Percentiles rank a stretch among this genome's conserved stretches.
Evolutionary conservation across 495 filamentous ascomycete genomes (phyloP).

Genomic region (Elaphomyces granulatus): DNA sequence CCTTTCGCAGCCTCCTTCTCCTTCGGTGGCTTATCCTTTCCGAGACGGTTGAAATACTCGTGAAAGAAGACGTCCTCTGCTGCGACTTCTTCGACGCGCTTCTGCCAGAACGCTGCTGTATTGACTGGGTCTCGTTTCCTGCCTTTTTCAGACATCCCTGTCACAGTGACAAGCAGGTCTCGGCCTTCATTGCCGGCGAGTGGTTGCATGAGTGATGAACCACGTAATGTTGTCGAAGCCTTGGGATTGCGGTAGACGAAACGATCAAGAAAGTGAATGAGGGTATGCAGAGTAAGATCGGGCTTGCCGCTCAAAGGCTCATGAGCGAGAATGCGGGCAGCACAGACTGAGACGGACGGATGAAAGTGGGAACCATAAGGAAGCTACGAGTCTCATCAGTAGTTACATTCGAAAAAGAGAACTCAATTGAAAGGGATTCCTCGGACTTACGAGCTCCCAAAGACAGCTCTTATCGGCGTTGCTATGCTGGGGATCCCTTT

Average conservation of each 20-base stretch:
- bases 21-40: constrained; percentile 44
- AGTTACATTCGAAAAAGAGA: constrained; percentile 2
- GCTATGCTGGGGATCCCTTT: constrained; percentile 79
- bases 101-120: constrained; percentile 80
- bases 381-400: constrained; percentile 28
- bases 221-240: constrained; percentile 44
- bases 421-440: not conserved
- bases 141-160: constrained; percentile 30
- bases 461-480: constrained; percentile 82
- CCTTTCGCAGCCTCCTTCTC: constrained; percentile 37
- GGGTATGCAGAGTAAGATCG: constrained; percentile 70
- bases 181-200: constrained; percentile 50
- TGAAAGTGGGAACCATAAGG: constrained; percentile 79
- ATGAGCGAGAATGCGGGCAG: constrained; percentile 48
- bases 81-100: constrained; percentile 69
- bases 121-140: constrained; percentile 48
- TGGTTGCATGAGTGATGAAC: constrained; percentile 91
- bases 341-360: constrained; percentile 85
- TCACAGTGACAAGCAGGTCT: constrained; percentile 49
- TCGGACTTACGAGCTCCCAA: constrained; percentile 66
- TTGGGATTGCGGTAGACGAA: constrained; percentile 92
- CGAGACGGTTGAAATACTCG: constrained; percentile 74
- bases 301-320: constrained; percentile 68
- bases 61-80: constrained; percentile 98
- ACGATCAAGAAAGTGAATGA: constrained; percentile 90